Evolutionary conservation across 148 eudicot species (phyloP).

Genomic region (Vaccinium vitisidaea): DNA sequence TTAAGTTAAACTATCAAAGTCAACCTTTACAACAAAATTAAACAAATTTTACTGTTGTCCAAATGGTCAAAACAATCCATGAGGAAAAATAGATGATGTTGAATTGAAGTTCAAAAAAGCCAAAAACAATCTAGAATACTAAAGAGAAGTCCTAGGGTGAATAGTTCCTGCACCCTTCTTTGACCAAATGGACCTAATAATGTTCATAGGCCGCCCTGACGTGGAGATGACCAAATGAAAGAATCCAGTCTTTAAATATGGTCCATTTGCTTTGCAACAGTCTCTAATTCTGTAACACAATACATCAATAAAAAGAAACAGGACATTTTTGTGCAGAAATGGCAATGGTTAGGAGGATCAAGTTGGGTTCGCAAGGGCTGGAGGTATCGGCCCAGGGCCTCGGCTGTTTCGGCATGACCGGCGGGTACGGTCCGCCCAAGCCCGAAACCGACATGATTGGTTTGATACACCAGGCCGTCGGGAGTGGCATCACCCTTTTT

Average conservation of each 20-base stretch:
- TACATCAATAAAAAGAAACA: background rate
- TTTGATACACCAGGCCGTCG: background rate
- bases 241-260: background rate
- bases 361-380: background rate
- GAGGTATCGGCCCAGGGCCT: background rate
- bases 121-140: background rate
- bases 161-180: background rate
- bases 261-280: background rate
- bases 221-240: background rate
- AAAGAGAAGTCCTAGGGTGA: background rate
- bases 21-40: background rate
- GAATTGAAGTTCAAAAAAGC: background rate
- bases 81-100: background rate
- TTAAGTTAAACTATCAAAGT: too few species aligned
- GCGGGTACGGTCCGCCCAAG: background rate
- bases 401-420: background rate
- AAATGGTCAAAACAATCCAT: background rate
- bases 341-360: conserved; percentile 6
- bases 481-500: background rate
- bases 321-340: background rate
- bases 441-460: background rate
- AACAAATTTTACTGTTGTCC: background rate
- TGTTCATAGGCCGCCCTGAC: background rate
- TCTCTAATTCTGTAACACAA: background rate
- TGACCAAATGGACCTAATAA: background rate